phyloP scores from a whole-genome alignment of 1,139 yeast genomes.

The Groenewaldozyma sp. region DNA sequence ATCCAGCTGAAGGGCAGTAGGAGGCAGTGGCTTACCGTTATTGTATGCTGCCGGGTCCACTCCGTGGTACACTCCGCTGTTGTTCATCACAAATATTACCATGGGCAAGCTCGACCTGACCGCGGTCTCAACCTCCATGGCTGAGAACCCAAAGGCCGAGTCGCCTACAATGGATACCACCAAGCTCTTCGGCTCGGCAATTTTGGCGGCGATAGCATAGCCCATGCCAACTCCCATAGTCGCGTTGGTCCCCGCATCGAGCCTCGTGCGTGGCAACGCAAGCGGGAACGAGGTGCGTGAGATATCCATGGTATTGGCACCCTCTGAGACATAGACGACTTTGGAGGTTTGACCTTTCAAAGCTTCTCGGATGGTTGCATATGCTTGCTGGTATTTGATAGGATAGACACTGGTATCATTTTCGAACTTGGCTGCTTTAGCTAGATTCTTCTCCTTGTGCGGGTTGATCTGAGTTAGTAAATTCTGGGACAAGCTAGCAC shows the following conservation, averaged over 20 bases:
- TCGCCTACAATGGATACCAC: constrained; percentile 61
- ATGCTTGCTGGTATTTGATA: constrained; percentile 46
- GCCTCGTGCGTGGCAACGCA: constrained; percentile 40
- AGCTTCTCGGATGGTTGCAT: constrained; percentile 38
- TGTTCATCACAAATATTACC: constrained; percentile 54
- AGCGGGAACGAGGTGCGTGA: constrained; percentile 52
- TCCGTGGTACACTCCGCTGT: constrained; percentile 61
- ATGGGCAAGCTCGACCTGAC: constrained; percentile 44
- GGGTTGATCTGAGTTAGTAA: constrained; percentile 26
- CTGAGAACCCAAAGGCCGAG: constrained; percentile 64
- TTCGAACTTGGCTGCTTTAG: constrained; percentile 28
- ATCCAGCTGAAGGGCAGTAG: constrained; percentile 47
- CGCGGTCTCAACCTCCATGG: constrained; percentile 56
- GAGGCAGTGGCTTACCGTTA: constrained; percentile 32
- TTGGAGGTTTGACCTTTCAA: constrained; percentile 25
- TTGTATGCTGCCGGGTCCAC: constrained; percentile 31
- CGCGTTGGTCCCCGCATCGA: constrained; percentile 65
- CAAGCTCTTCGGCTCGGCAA: constrained; percentile 35
- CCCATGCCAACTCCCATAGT: constrained; percentile 66
- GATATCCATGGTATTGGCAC: constrained; percentile 64
- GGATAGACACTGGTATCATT: constrained; percentile 22
- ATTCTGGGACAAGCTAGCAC: constrained; percentile 25
- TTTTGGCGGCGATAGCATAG: constrained; percentile 53
- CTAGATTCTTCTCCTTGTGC: constrained; percentile 33
- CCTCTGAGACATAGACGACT: constrained; percentile 46